Base-by-base conservation (phyloP, 2,329 filamentous ascomycete species). In the Aspergillus hortae region DNA sequence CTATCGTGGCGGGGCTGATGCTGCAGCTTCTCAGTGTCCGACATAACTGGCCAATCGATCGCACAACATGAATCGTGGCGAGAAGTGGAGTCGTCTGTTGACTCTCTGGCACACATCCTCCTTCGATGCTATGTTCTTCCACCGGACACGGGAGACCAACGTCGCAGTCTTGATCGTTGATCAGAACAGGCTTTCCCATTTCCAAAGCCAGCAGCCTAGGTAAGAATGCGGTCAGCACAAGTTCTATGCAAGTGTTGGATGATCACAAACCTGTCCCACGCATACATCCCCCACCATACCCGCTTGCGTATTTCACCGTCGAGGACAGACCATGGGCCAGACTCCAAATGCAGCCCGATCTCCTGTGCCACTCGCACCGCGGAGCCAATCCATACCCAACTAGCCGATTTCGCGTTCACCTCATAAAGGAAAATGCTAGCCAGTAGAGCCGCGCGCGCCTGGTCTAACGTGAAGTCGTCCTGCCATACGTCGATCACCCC, bases 281-380 rank as follows among this genome's bases (percentile, higher is more conserved):
- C 84, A 71, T 97, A 97, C 51, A 96, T 83, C 12, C 89, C 85
- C 91, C 94, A 99, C 92, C 92, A 99, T 2, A 94, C 83, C 50
- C 92, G 81, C 55, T 89, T 84, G 49, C 92, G 84, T 84, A 92
- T 91, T 70, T 97, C 92, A 10, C 83, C 83, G 62, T 96, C 91
- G 12, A 95, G 77, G 1, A 85, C 79, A 2, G 88, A 81, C 80
- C 87, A 90, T 0, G 85, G 80, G 0, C 86, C 87, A 1, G 83
- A 82, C 62, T 95, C 89, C 6, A 82, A 76, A 63, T 96, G 87
- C 9, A 97, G 77, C 0, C 89, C 89, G 43, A 96, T 78, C 59
- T 94, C 89, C 67, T 97, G 92, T 0, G 88, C 88, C 48, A 88
- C 85, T 46, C 89, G 81, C 19, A 95, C 85, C 0, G 91, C 88